Evolutionary conservation across 345 rosid genomes (phyloP), one percentile per base, ranked within the genome.

Genomic region (Salix koriyanagi): DNA sequence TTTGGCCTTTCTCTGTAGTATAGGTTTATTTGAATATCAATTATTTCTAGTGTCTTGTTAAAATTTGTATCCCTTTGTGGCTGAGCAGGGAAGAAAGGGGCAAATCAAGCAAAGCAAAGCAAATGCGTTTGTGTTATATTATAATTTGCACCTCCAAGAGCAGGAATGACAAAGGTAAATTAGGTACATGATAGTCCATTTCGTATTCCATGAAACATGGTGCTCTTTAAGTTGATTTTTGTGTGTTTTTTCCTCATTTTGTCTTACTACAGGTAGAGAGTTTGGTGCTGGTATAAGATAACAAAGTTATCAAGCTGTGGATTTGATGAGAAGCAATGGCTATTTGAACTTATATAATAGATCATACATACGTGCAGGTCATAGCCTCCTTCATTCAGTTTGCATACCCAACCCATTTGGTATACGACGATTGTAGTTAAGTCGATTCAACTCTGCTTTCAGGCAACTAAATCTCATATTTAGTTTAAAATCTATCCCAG

Each of bases 91-190:
- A 95, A 91, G 89, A 91, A 91, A 81, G 85, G 78, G 37, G 72
- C 83, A 70, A 84, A 77, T 74, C 87, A 87, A 81, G 79, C 89
- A 5, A 85, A 88, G 86, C 92, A 88, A 89, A 93, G 85, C 87
- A 90, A 86, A 76, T 95, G 99, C 7, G 85, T 85, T n/a, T 95
- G 99, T 83, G 90, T 91, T 73, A 84, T 95, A 88, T 85, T 90
- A 86, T 95, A 86, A 86, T 81, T 69, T 52, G 60, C 80, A 54
- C 75, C 76, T 75, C 16, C 69, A 46, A 65, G 75, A 79, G 56
- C n/a, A 70, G 60, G 68, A 72, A 68, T 56, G 61, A 52, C 56
- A 74, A 68, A 72, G 89, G 86, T 84, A 70, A 71, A 46, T 58
- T 67, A 32, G 78, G 41, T 67, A 19, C 73, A 62, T 54, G 60